Evolutionary conservation across 495 filamentous ascomycete genomes (phyloP).

Genomic region (Hypoxylon perforatum): DNA sequence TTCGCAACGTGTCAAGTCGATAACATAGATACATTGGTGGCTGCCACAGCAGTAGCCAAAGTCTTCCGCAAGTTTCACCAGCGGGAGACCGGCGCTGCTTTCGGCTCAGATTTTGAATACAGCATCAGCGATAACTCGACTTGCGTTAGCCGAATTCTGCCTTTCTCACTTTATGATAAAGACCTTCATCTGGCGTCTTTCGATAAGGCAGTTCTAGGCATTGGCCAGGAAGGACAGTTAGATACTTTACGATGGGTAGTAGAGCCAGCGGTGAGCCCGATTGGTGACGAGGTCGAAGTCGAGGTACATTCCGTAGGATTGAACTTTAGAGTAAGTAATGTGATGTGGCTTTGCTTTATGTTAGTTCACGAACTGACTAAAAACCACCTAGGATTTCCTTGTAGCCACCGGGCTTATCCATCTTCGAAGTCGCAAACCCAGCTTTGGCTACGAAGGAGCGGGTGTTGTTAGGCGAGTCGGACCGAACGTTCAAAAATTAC

Average conservation of each 20-base stretch:
- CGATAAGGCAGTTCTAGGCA: slow-evolving; percentile 21
- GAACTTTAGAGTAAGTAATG: slow-evolving; percentile 53
- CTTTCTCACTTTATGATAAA: no score
- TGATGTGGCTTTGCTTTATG: background rate
- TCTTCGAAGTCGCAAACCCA: no score
- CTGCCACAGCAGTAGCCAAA: slow-evolving; percentile 13
- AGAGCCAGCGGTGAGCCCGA: slow-evolving; percentile 19
- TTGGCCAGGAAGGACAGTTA: slow-evolving; percentile 20
- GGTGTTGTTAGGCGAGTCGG: no score
- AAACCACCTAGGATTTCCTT: slow-evolving; percentile 50
- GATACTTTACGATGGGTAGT: slow-evolving; percentile 31
- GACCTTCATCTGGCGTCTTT: no score
- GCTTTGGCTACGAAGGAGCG: no score
- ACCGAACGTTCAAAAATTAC: no score
- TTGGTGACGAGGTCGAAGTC: slow-evolving; percentile 46
- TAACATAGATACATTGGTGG: background rate
- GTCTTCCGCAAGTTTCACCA: slow-evolving; percentile 39
- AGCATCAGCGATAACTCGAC: slow-evolving; percentile 33
- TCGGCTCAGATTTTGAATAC: slow-evolving; percentile 52
- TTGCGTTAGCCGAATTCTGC: no score
- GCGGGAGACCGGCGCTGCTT: slow-evolving; percentile 7
- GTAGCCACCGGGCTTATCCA: slow-evolving; percentile 43
- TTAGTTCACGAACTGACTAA: slow-evolving; percentile 6
- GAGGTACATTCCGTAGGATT: slow-evolving; percentile 53
- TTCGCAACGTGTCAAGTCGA: slow-evolving; percentile 58